These are phyloP conservation scores for Hyparrhenia diplandra DNA, from an alignment of 176 grass and related monocot species.

Conservation along the genomic window DNA sequence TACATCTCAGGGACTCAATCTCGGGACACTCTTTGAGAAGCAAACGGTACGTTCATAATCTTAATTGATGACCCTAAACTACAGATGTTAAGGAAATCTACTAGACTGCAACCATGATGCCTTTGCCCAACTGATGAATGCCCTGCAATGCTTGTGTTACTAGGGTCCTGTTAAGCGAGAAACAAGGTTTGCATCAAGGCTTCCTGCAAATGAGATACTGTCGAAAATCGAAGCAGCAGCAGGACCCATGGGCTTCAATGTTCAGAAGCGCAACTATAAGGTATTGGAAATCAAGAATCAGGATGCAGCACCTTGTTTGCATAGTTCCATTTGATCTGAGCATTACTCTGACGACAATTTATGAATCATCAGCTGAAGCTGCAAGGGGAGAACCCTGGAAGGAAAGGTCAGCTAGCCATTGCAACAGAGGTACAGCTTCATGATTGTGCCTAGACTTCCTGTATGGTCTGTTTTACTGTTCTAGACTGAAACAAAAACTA, in stretches of 20 bases:
- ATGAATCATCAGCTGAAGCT: constrained; percentile 79
- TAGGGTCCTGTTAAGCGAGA: constrained; percentile 79
- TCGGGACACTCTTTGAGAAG: constrained; percentile 93
- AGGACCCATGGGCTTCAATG: constrained; percentile 81
- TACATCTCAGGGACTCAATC: constrained; percentile 94
- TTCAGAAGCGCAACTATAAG: constrained; percentile 95
- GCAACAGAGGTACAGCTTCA: constrained; percentile 61
- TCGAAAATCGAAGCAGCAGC: constrained; percentile 90
- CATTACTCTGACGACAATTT: not conserved
- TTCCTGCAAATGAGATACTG: constrained; percentile 89
- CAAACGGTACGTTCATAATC: constrained; percentile 49
- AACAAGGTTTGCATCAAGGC: constrained; percentile 91
- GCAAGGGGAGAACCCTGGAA: constrained; percentile 83
- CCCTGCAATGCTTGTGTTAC: not conserved
- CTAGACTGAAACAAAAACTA: not conserved
- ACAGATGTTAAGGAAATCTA: not conserved
- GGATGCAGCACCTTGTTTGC: not conserved
- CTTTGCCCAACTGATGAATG: not conserved
- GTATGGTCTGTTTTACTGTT: not conserved
- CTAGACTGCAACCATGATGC: not conserved
- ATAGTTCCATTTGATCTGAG: not conserved
- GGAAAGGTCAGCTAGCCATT: constrained; percentile 93
- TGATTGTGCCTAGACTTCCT: not conserved
- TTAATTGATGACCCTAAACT: not conserved
- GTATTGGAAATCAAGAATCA: too few species aligned